These are phyloP conservation scores for Zoysia matrella DNA, from an alignment of 202 grass and related monocot species.

Conservation along the genomic window DNA sequence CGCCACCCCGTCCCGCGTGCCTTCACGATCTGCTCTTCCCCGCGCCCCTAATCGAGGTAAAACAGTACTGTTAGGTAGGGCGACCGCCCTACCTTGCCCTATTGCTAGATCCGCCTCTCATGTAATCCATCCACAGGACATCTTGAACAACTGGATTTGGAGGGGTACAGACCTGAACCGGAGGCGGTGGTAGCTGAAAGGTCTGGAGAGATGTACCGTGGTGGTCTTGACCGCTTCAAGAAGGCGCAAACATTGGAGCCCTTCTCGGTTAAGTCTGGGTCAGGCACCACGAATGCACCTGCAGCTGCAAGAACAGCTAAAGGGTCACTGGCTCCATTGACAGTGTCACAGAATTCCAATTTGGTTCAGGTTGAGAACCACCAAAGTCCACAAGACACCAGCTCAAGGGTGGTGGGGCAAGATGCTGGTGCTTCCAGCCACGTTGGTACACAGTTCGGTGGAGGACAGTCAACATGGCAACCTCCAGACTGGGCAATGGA, in stretches of 20 bases:
- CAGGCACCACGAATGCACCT: slow-evolving; percentile 43
- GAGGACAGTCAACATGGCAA: slow-evolving; percentile 87
- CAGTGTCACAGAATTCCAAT: slow-evolving; percentile 39
- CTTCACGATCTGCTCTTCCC: too few species aligned
- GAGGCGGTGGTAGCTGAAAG: neutral
- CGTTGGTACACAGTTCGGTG: slow-evolving; percentile 71
- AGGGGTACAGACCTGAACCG: neutral
- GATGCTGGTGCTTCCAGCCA: slow-evolving; percentile 34
- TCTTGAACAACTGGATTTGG: neutral
- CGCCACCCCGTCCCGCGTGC: too few species aligned
- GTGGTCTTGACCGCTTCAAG: slow-evolving; percentile 93
- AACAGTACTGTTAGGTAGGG: too few species aligned
- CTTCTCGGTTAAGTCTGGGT: slow-evolving; percentile 62
- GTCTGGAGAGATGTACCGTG: slow-evolving; percentile 66
- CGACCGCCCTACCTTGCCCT: too few species aligned
- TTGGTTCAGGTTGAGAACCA: slow-evolving; percentile 22
- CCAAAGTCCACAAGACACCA: slow-evolving; percentile 29
- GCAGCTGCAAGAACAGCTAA: slow-evolving; percentile 26
- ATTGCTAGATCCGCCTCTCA: too few species aligned
- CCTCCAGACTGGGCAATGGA: slow-evolving; percentile 90
- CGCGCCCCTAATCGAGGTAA: too few species aligned
- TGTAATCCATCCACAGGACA: too few species aligned
- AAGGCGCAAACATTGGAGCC: slow-evolving; percentile 90
- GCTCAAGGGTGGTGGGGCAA: slow-evolving; percentile 30
- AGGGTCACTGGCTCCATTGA: slow-evolving; percentile 3